Conservation (phyloP, 805 yeast genomes). For the Starmerella etchellsii region DNA sequence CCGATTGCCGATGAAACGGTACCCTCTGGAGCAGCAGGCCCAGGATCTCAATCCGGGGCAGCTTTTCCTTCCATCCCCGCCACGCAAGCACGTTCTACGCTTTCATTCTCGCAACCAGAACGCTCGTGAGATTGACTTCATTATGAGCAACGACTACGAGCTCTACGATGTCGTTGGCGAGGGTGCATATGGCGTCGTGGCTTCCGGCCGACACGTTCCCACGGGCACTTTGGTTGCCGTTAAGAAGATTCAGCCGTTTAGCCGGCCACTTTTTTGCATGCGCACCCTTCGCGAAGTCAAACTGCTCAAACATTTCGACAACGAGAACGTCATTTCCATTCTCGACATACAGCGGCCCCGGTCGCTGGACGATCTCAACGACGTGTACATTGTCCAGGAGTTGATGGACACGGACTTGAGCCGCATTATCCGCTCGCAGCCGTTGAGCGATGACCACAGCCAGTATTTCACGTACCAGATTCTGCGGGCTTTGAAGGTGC, state of each 20-base stretch:
- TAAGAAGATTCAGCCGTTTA: constrained; percentile 87
- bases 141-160: constrained; percentile 78
- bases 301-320: constrained; percentile 76
- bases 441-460: constrained; percentile 86
- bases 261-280: constrained; percentile 73
- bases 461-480: constrained; percentile 88
- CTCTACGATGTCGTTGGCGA: constrained; percentile 79
- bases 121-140: constrained; percentile 44
- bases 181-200: constrained; percentile 91
- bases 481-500: constrained; percentile 76
- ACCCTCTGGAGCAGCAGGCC: constrained; percentile 1
- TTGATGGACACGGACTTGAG: constrained; percentile 98
- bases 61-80: neutral
- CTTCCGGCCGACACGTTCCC: constrained; percentile 79
- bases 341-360: constrained; percentile 81
- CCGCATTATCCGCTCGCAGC: constrained; percentile 88
- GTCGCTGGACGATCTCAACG: constrained; percentile 61
- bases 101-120: constrained; percentile 16
- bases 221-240: constrained; percentile 85
- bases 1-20: no score
- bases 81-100: constrained; percentile 3
- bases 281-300: constrained; percentile 84
- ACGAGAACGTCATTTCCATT: constrained; percentile 82
- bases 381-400: constrained; percentile 71
- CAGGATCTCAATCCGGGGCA: neutral